Evolutionary conservation across 768 basidiomycete species (phyloP), one percentile per base, ranked within the genome.

Genomic region (Calocera cornea): DNA sequence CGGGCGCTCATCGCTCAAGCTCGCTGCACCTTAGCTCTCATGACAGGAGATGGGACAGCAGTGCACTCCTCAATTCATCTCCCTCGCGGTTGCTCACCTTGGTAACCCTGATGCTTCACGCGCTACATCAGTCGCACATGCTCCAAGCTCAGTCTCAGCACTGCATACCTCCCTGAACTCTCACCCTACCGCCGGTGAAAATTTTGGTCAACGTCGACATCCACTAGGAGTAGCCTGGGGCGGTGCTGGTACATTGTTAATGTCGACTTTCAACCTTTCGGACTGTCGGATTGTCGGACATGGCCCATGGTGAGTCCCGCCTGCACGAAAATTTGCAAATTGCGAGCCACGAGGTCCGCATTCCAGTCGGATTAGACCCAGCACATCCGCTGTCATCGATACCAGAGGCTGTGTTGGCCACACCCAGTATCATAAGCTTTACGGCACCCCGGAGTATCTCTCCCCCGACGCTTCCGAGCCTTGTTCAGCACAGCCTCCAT

Each of bases 281-380:
- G 54, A 33, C 31, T 60, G 8, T 60, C 49, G 49, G 49, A 50
- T 50, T 50, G 10, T 50, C 54, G 54, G 54, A 60, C 54, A 60
- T 29, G 54, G 7, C 54, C 27, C 31, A 60, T 27, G 24, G 14
- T 27, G 31, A 27, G 2, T 24, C 19, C 24, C 19, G 16, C 44
- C 16, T 47, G 8, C n/a, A 7, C 3, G 11, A 60, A 60, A 60
- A 60, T 60, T 60, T 60, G 24, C 54, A 60, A 60, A 3, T 8
- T 16, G 27, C 8, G 14, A 2, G 19, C 24, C 24, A 60, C 10
- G 54, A 33, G 54, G 27, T 29, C n/a, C n/a, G 22, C 31, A 60
- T 60, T 47, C 54, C 54, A 60, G 54, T 33, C 44, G 24, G 44
- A 24, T 47, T 47, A 24, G 24, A 47, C 19, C 19, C 44, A 8